phyloP scores from a whole-genome alignment of 2,329 filamentous ascomycete genomes.

The Karstenula rhodostoma region DNA sequence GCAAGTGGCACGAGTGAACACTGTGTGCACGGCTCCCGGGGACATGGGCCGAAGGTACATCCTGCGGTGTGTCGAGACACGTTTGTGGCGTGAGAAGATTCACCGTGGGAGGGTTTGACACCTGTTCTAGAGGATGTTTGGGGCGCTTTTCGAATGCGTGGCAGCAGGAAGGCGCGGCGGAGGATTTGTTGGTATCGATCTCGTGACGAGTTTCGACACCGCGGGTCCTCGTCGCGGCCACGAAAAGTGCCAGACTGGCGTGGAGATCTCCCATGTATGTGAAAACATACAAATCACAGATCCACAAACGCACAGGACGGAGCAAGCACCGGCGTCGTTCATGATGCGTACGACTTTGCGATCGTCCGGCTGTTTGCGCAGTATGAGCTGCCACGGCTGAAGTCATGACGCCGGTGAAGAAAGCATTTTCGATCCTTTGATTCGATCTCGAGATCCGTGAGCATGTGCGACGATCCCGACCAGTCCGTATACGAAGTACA shows the following conservation, averaged over 20 bases:
- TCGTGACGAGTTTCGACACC: background rate
- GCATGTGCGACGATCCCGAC: background rate
- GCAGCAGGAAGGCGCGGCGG: too few species aligned
- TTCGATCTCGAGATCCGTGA: background rate
- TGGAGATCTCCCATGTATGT: too few species aligned
- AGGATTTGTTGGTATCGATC: background rate
- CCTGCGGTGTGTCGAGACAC: background rate
- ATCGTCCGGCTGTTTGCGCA: background rate
- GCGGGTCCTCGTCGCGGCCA: background rate
- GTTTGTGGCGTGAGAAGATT: background rate
- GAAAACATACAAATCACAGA: background rate
- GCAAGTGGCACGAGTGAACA: background rate
- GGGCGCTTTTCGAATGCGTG: too few species aligned
- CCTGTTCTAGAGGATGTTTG: background rate
- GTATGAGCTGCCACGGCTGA: background rate
- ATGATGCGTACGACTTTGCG: background rate
- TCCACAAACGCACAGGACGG: background rate
- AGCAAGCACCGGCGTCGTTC: background rate
- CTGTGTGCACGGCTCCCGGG: background rate
- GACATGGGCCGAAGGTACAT: background rate
- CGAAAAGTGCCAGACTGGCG: background rate
- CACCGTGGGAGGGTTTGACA: background rate
- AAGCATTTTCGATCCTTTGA: background rate
- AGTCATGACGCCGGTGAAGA: background rate
- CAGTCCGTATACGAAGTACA: background rate